Evolutionary conservation across 371 early-diverging fungal genomes (phyloP).

Genomic region (Mortierella sp.): DNA sequence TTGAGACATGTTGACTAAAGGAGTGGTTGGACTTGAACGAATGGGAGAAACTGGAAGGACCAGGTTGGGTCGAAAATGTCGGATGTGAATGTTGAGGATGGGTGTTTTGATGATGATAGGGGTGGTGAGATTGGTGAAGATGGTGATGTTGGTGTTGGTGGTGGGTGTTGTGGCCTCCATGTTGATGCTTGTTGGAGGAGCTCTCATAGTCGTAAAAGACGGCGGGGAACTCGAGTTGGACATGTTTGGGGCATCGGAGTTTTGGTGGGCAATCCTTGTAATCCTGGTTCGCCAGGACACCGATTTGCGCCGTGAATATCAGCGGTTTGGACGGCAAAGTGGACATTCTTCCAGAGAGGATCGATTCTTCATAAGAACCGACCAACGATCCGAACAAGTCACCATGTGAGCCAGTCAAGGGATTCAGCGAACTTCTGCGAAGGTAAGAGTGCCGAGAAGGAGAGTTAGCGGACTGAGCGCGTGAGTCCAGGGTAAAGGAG

Average conservation of each 20-base stretch:
- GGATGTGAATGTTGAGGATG: slow-evolving; percentile 22
- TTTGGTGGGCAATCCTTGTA: slow-evolving; percentile 69
- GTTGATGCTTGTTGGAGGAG: slow-evolving; percentile 18
- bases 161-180: slow-evolving; percentile 4
- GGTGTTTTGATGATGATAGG: background rate
- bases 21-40: slow-evolving; percentile 14
- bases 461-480: slow-evolving; percentile 24
- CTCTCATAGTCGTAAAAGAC: slow-evolving; percentile 77
- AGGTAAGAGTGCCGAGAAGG: slow-evolving; percentile 29
- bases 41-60: slow-evolving; percentile 1
- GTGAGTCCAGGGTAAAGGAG: background rate
- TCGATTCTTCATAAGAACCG: slow-evolving; percentile 87
- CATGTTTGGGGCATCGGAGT: slow-evolving; percentile 78
- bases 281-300: slow-evolving; percentile 74
- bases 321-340: slow-evolving; percentile 84
- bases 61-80: background rate
- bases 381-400: slow-evolving; percentile 75
- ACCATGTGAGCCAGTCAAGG: slow-evolving; percentile 25
- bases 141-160: background rate
- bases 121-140: slow-evolving; percentile 20
- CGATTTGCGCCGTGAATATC: slow-evolving; percentile 80
- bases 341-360: slow-evolving; percentile 88
- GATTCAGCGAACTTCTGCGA: slow-evolving; percentile 50
- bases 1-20: slow-evolving; percentile 17
- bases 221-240: slow-evolving; percentile 78